Percentiles rank a stretch among this genome's conserved stretches.
phyloP scores from a whole-genome alignment of 495 filamentous ascomycete genomes.

The Talaromyces proteolyticus region DNA sequence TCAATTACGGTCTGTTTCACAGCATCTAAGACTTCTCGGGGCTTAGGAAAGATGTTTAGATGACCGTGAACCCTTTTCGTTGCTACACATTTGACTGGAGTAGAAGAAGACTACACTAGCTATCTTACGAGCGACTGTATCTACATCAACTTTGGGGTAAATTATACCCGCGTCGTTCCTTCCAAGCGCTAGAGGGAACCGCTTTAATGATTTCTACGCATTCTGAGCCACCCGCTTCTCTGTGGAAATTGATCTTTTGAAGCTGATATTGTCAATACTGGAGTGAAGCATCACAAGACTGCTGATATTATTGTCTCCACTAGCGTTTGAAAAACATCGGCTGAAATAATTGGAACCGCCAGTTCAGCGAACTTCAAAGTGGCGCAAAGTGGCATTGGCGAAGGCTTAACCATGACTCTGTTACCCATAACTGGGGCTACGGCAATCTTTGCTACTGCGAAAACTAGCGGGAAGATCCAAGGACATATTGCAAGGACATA shows the following conservation, averaged over 20 bases:
- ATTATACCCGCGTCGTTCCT: constrained; percentile 67
- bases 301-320: constrained; percentile 60
- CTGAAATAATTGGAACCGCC: constrained; percentile 53
- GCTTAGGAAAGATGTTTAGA: constrained; percentile 57
- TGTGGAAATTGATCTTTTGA: constrained; percentile 59
- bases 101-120: constrained; percentile 51
- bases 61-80: constrained; percentile 66
- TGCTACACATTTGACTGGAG: constrained; percentile 46
- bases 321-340: constrained; percentile 60
- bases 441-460: constrained; percentile 47
- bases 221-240: constrained; percentile 58
- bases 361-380: constrained; percentile 60
- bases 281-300: constrained; percentile 52
- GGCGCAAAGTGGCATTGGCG: constrained; percentile 62
- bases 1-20: constrained; percentile 46
- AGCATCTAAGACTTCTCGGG: constrained; percentile 46
- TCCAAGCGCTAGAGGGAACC: constrained; percentile 53
- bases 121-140: constrained; percentile 49
- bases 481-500: constrained; percentile 27
- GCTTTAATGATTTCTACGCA: constrained; percentile 57
- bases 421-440: constrained; percentile 53
- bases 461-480: constrained; percentile 57
- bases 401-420: constrained; percentile 59
- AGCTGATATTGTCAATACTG: constrained; percentile 59
- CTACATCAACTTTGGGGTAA: constrained; percentile 59